Evolutionary conservation across 2,329 filamentous ascomycete genomes (phyloP), one percentile per base, ranked within the genome.

Genomic region (Davidsoniella australis): DNA sequence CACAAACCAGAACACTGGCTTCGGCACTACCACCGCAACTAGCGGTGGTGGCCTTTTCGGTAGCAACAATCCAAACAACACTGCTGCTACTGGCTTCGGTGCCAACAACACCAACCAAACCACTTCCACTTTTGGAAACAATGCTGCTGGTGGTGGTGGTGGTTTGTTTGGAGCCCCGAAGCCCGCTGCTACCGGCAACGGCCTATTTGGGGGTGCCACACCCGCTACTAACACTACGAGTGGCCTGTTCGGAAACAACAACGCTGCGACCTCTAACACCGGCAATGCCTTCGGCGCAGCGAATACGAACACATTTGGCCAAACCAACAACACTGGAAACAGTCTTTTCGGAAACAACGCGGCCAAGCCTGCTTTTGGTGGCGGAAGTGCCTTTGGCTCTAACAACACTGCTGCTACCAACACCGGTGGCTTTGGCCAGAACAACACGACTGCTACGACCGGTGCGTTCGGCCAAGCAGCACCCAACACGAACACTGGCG

Each of bases 381-480:
- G 68, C 4, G 29, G 29, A 9, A 4, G 29, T 33, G 59, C 72
- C 1, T 73, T 74, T 47, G 69, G 69, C 36, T 57, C 61, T 33
- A 58, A 60, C 7, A 64, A 61, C 20, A 63, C 53, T 5, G 48
- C 55, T 10, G 48, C 55, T 10, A 53, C 48, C 17, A 50, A 47
- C 6, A 45, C 54, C 8, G 47, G 53, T 17, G 59, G 57, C 17
- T 57, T 59, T 47, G 58, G 58, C 37, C 50, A 53, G 26, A 65
- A 62, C 54, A 62, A 66, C 56, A 58, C 20, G 20, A 23, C 54
- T 16, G 50, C 56, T 5, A 51, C 46, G 23, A 47, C 52, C 6
- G 45, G 54, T 16, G 59, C 57, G n/a, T 57, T 59, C 43, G 58
- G 58, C 39, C 50, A 53, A 61, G 66, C 38, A 66, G 61, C 54